Evolutionary conservation across 306 rosid genomes (phyloP), one percentile per base, ranked within the genome.

Genomic region (Hippophae tibetana): DNA sequence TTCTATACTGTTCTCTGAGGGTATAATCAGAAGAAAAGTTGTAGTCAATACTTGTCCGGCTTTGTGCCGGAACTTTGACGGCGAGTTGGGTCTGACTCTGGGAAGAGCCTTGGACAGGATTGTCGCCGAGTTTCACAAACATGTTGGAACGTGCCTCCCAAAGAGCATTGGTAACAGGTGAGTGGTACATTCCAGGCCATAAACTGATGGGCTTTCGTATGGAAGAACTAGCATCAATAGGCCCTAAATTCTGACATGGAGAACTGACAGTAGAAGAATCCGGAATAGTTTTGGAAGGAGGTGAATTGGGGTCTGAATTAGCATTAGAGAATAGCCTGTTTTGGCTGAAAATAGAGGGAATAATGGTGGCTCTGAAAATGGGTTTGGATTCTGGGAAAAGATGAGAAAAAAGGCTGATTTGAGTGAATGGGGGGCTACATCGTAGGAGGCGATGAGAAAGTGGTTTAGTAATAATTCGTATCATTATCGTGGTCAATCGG

Each of bases 141-240:
- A 83, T 71, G 56, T 47, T 60, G 46, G 95, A 79, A 76, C 96
- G 78, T 1, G 95, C 96, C 71, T 89, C 90, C 96, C 96, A 89
- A 1, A 89, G 85, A 51, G 96, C 96, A 58, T 79, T 79, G 10
- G 88, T 89, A 8, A 83, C 95, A 6, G 95, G 94, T 7, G 96
- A 85, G 62, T 81, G 86, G 67, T 75, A 75, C 81, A 77, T 75
- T 38, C 95, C 96, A 0, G 90, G 96, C 90, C 94, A 83, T 43
- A 83, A 63, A 60, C 68, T 67, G 64, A 82, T 52, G 6, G 90
- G 90, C 67, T 83, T 88, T 31, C 87, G 71, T 69, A 83, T 82
- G 1, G 90, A 77, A 66, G 88, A 79, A 1, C 86, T 77, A 5
- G 89, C 94, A 66, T 89, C 94, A 50, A 89, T 84, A 9, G 69